These are phyloP conservation scores for Thelephora ganbajun DNA, from an alignment of 768 basidiomycete genomes.

Conservation along the genomic window DNA sequence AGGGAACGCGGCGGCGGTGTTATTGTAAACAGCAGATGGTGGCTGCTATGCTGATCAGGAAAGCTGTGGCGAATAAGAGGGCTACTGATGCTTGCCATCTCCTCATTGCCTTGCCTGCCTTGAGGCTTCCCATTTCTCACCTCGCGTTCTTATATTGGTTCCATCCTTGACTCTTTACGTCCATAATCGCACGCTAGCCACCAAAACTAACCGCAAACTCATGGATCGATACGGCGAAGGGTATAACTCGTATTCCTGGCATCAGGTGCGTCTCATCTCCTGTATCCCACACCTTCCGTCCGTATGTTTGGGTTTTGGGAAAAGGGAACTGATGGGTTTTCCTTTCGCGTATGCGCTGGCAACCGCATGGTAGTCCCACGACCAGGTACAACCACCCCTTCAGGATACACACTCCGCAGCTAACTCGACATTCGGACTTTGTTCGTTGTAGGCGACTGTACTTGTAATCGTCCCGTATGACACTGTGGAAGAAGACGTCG, in stretches of 20 bases:
- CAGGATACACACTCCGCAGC: neutral
- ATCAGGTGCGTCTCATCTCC: constrained; percentile 40
- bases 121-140: too few relatives aligned
- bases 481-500: constrained; percentile 57
- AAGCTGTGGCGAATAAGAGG: too few relatives aligned
- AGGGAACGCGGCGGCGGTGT: too few relatives aligned
- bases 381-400: constrained; percentile 43
- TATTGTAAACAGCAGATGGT: too few relatives aligned
- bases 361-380: constrained; percentile 49
- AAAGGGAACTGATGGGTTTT: neutral
- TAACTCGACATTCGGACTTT: constrained; percentile 11
- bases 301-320: neutral
- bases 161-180: too few relatives aligned
- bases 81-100: too few relatives aligned
- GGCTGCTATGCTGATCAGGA: too few relatives aligned
- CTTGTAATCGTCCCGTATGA: constrained; percentile 61
- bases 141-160: too few relatives aligned
- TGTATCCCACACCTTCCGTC: too few relatives aligned
- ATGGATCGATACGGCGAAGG: constrained; percentile 16
- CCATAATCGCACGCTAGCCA: too few relatives aligned
- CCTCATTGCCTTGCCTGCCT: too few relatives aligned
- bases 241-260: constrained; percentile 60
- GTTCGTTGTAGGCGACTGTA: constrained; percentile 48
- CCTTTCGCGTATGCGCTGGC: constrained; percentile 3
- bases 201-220: neutral